A percentile compares a stretch with the other conserved stretches of the same genome.
Conservation (phyloP, 805 yeast genomes). For the Kluyveromyces wickerhamii region DNA sequence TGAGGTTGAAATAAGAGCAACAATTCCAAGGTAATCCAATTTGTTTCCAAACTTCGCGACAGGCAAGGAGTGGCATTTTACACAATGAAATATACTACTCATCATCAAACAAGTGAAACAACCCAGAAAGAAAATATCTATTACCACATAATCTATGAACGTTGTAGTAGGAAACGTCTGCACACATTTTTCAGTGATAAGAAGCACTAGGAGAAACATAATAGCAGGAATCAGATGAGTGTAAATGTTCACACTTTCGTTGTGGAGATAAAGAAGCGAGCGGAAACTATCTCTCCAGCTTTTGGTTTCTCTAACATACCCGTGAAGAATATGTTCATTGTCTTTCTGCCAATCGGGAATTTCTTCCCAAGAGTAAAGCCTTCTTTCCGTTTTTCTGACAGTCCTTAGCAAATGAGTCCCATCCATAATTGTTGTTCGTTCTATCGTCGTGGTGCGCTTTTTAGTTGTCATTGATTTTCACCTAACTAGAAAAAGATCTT, state of each 20-base stretch:
- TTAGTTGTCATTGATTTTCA: no score
- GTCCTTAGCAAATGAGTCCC: conserved; percentile 1
- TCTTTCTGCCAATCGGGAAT: conserved; percentile 70
- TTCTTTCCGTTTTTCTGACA: conserved; percentile 3
- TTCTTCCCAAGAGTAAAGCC: conserved; percentile 34
- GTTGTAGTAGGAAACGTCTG: conserved; percentile 35
- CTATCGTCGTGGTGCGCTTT: conserved; percentile 1
- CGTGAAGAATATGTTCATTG: conserved; percentile 53
- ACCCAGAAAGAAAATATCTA: conserved; percentile 40
- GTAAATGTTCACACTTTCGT: conserved; percentile 68
- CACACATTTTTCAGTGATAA: conserved; percentile 25
- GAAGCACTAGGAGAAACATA: conserved; percentile 16
- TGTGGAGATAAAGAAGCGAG: conserved; percentile 53
- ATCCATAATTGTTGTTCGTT: background rate
- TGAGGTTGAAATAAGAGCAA: conserved; percentile 56
- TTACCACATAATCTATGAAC: conserved; percentile 32
- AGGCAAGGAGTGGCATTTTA: conserved; percentile 54
- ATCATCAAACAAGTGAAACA: conserved; percentile 50
- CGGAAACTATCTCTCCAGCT: conserved; percentile 38
- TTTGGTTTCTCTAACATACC: conserved; percentile 52
- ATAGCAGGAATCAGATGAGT: conserved; percentile 46
- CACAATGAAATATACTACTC: conserved; percentile 59
- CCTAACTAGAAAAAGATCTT: no score
- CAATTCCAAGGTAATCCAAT: conserved; percentile 69
- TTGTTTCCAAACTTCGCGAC: conserved; percentile 56